Percentiles rank a stretch among this genome's conserved stretches.
phyloP scores from a whole-genome alignment of 805 yeast species.

The Cyberlindnera amylophila region DNA sequence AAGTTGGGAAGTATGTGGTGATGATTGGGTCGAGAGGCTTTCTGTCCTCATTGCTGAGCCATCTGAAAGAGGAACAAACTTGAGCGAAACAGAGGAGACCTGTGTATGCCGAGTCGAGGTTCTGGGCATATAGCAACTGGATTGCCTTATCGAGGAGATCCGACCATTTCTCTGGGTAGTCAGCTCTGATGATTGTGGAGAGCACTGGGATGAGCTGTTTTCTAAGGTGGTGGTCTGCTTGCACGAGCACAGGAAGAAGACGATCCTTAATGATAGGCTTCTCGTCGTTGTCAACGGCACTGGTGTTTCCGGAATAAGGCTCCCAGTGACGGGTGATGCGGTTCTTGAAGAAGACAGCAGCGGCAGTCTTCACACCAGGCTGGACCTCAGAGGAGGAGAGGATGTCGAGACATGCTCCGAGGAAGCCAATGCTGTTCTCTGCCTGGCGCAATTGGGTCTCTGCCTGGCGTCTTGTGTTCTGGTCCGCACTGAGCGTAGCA shows the following conservation, averaged over 20 bases:
- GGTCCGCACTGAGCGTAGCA: constrained; percentile 72
- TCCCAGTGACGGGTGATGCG: constrained; percentile 64
- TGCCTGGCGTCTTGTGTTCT: constrained; percentile 57
- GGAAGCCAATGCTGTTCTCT: constrained; percentile 62
- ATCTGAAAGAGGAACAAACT: constrained; percentile 65
- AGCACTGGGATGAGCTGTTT: constrained; percentile 50
- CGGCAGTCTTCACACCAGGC: constrained; percentile 56
- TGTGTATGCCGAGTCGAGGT: constrained; percentile 46
- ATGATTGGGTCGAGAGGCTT: constrained; percentile 52
- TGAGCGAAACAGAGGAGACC: constrained; percentile 72
- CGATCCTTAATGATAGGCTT: constrained; percentile 69
- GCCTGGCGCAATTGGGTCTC: constrained; percentile 62
- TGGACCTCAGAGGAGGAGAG: constrained; percentile 50
- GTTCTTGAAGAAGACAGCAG: constrained; percentile 83
- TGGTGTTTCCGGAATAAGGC: constrained; percentile 27
- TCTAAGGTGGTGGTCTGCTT: constrained; percentile 37
- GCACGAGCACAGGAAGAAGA: constrained; percentile 58
- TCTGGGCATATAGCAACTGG: constrained; percentile 41
- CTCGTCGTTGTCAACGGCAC: constrained; percentile 60
- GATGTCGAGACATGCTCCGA: constrained; percentile 80
- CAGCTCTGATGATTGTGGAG: constrained; percentile 45
- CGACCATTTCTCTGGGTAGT: constrained; percentile 54
- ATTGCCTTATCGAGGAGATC: constrained; percentile 44
- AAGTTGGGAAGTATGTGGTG: constrained; percentile 55
- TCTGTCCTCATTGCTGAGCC: constrained; percentile 58